Base-by-base conservation (phyloP, 805 yeast species). In the Kodamaea lidongshanica region DNA sequence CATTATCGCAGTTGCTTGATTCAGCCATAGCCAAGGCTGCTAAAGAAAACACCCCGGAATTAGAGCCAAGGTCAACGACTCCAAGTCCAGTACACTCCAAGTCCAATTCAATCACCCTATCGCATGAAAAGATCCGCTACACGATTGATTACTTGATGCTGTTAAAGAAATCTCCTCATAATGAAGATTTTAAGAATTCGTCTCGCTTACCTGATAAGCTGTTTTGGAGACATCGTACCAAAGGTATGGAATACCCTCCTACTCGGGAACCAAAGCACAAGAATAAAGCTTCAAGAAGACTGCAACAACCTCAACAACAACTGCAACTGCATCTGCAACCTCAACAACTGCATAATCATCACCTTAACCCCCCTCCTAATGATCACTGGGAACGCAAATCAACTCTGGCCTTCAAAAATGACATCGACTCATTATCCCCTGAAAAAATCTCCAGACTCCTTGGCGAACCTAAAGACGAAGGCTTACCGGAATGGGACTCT, bases 1-100 rank as follows among this genome's bases (percentile, higher is more conserved):
- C 62, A 5, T 56, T 65, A 23, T 58, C 69, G 12, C 56, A 56
- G 38, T 48, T 65, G 23, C 51, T 65, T 27, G 70, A 65, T 39
- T 58, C 66, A 6, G 72, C 72, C 11, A 61, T 65, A 42, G 67
- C 68, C 16, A 61, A 65, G 19, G 71, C 72, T 9, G 70, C 70
- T 20, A 60, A 56, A 28, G 70, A 65, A 33, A 41, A 57, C 12
- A 56, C 65, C 4, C 69, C 68, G 6, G 67, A 60, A 16, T 23
- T 49, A 10, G 58, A 45, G 12, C 44, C 34, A 12, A 25, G 28
- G 16, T 41, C 44, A 7, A 32, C 19, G 12, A 27, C 40, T 4
- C 17, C 24, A 19, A 41, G 40, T 20, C 43, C 48, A 10, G 23
- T 23, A 13, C 28, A 20, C 6, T 13, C 15, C 16, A 28, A 11